Conservation (phyloP, 345 rosid genomes). For the Moricandia arvensis region DNA sequence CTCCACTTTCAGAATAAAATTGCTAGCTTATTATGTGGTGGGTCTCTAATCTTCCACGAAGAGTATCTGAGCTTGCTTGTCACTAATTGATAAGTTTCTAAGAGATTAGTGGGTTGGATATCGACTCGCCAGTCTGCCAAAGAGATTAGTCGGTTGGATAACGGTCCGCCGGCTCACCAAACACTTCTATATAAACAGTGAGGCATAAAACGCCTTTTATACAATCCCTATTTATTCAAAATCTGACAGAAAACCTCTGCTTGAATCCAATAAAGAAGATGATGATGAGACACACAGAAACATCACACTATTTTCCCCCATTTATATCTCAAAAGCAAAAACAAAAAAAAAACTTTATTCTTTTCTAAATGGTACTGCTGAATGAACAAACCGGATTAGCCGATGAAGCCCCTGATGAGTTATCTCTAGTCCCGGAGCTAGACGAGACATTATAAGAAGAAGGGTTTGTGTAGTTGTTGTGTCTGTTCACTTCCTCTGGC, state of each 20-base stretch:
- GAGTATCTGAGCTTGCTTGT: too few relatives aligned
- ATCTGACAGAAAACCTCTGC: conserved; percentile 11
- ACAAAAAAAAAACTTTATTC: not conserved
- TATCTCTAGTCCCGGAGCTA: conserved; percentile 45
- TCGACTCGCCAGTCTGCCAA: too few relatives aligned
- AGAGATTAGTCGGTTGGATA: too few relatives aligned
- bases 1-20: too few relatives aligned
- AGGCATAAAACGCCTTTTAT: conserved; percentile 3
- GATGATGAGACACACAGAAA: conserved; percentile 1
- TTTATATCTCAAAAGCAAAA: conserved; percentile 19
- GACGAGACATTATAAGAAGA: conserved; percentile 46
- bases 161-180: too few relatives aligned
- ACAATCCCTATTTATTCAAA: not conserved
- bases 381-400: conserved; percentile 44
- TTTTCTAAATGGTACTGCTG: conserved; percentile 28
- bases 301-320: conserved; percentile 11
- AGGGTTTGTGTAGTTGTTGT: conserved; percentile 26
- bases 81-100: too few relatives aligned
- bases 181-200: too few relatives aligned
- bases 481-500: conserved; percentile 23
- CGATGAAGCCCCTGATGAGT: conserved; percentile 48
- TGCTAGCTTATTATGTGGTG: too few relatives aligned
- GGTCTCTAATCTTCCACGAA: too few relatives aligned
- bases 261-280: conserved; percentile 5
- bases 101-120: too few relatives aligned